Conservation (phyloP, 1,284 basidiomycete species). For the Moniliophthora roreri region DNA sequence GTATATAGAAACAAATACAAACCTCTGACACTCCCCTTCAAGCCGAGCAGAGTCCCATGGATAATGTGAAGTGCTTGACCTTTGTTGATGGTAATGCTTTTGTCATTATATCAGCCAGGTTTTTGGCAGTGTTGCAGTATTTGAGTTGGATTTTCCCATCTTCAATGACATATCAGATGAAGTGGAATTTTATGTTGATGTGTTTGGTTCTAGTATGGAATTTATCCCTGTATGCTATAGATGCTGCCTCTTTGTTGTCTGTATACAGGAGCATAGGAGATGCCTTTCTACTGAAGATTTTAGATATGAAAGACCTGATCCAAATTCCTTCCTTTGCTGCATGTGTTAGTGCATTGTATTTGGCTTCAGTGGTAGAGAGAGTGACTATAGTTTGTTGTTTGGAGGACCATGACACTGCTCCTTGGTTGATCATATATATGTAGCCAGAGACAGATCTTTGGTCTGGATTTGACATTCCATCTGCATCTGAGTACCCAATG, state of each 20-base stretch:
- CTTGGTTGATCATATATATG: constrained; percentile 20
- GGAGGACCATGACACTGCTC: constrained; percentile 21
- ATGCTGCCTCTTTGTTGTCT: constrained; percentile 19
- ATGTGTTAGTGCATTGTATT: constrained; percentile 24
- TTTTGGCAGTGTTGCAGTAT: constrained; percentile 23
- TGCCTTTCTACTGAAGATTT: background rate
- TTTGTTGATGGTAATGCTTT: constrained; percentile 23
- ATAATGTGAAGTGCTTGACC: too few species aligned
- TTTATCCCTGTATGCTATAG: constrained; percentile 22
- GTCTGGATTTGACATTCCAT: constrained; percentile 24
- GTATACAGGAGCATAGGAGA: background rate
- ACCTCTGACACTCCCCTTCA: too few species aligned
- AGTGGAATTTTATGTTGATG: too few species aligned
- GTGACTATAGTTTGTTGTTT: constrained; percentile 21
- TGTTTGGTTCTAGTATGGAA: constrained; percentile 35
- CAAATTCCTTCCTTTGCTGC: constrained; percentile 18
- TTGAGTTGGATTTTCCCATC: constrained; percentile 16
- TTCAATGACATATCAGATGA: constrained; percentile 29
- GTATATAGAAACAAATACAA: too few species aligned
- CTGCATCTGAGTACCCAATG: constrained; percentile 24
- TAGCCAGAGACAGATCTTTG: constrained; percentile 25
- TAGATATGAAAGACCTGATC: constrained; percentile 7
- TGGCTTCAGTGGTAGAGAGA: constrained; percentile 24
- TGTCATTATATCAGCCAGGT: constrained; percentile 24
- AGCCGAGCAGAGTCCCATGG: too few species aligned